Evolutionary conservation across 2,329 filamentous ascomycete genomes (phyloP).

Genomic region (Xylaria digitata): DNA sequence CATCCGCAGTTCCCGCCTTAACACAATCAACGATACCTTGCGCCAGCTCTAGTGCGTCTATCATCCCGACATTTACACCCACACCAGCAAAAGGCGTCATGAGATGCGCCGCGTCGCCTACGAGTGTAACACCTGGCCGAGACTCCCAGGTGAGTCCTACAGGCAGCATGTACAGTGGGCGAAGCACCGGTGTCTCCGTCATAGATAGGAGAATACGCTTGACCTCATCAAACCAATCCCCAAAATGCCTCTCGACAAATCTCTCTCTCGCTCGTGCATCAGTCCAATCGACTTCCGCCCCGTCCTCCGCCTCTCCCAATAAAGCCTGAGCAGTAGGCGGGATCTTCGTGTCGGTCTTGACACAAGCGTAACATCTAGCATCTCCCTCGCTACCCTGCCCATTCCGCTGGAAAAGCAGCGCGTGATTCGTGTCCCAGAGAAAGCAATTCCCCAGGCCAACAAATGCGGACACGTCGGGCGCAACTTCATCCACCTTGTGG

Average conservation of each 20-base stretch:
- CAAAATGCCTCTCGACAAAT: conserved; percentile 39
- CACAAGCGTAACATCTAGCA: conserved; percentile 40
- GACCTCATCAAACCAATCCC: conserved; percentile 32
- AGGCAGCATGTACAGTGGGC: conserved; percentile 45
- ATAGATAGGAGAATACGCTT: conserved; percentile 34
- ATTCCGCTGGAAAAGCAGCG: conserved; percentile 41
- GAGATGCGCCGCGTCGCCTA: conserved; percentile 64
- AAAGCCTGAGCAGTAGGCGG: conserved; percentile 29
- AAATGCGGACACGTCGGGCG: conserved; percentile 50
- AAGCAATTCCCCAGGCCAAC: conserved; percentile 54
- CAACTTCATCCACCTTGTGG: conserved; percentile 45
- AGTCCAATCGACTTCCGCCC: conserved; percentile 39
- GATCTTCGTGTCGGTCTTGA: conserved; percentile 28
- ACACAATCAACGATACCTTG: conserved; percentile 37
- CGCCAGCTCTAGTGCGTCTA: conserved; percentile 57
- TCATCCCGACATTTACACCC: conserved; percentile 62
- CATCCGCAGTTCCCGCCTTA: conserved; percentile 26
- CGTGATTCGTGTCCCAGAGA: conserved; percentile 45
- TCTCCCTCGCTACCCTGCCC: conserved; percentile 28
- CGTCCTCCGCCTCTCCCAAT: conserved; percentile 26
- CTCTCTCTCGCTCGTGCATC: conserved; percentile 27
- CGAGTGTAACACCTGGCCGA: conserved; percentile 57
- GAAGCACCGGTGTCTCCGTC: conserved; percentile 31
- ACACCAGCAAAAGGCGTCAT: conserved; percentile 62
- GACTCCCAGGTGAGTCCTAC: conserved; percentile 42